phyloP scores from a whole-genome alignment of 768 basidiomycete species.

The Boletus rubroflammeus region DNA sequence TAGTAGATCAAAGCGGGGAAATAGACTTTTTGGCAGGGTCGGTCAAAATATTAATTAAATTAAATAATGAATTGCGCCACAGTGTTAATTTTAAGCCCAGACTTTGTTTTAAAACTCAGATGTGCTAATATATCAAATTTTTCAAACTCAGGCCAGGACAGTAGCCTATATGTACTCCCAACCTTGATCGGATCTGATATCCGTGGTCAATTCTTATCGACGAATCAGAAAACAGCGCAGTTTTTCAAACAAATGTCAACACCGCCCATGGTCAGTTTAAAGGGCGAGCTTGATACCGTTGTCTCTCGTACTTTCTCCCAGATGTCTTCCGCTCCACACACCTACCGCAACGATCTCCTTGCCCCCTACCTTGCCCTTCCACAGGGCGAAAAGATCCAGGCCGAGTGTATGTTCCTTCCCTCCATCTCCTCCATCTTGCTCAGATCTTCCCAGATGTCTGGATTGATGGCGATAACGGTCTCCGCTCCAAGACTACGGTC shows the following conservation, averaged over 20 bases:
- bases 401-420: constrained; percentile 65
- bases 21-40: constrained; percentile 12
- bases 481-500: constrained; percentile 96
- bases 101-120: neutral
- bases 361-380: constrained; percentile 84
- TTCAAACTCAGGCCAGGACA: no score
- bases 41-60: neutral
- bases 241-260: constrained; percentile 26
- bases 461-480: constrained; percentile 93
- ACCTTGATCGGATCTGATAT: neutral
- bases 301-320: neutral
- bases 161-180: no score
- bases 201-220: constrained; percentile 21
- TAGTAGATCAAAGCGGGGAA: constrained; percentile 11
- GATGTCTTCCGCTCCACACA: constrained; percentile 31
- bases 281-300: constrained; percentile 5
- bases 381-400: constrained; percentile 92
- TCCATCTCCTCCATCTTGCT: neutral
- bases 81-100: neutral
- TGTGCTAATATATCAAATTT: neutral
- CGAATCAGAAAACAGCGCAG: constrained; percentile 23
- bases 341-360: constrained; percentile 80
- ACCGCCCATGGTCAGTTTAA: constrained; percentile 24
- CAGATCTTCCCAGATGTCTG: constrained; percentile 71
- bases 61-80: neutral